phyloP scores from a whole-genome alignment of 169 alveolate species.

The Plasmodium berghei region DNA sequence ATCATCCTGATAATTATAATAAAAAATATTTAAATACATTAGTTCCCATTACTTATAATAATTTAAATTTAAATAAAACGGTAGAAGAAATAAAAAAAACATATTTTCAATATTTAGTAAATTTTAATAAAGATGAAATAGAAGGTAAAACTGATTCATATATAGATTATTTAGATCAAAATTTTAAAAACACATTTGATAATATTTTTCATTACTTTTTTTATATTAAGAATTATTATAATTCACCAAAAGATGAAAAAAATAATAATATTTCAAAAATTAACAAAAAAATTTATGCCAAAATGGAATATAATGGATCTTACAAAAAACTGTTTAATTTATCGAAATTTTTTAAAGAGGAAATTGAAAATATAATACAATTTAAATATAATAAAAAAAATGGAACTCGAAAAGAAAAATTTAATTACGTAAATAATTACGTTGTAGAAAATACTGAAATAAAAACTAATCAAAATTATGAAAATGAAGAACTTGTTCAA shows the following conservation, averaged over 20 bases:
- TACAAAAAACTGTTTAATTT: conserved; percentile 37
- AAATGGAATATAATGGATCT: conserved; percentile 25
- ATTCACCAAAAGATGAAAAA: background rate
- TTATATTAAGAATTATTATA: conserved; percentile 1
- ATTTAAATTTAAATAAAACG: conserved; percentile 36
- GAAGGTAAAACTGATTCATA: background rate
- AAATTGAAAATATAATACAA: conserved; percentile 4
- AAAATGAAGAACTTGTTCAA: background rate
- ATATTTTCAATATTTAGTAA: conserved; percentile 38
- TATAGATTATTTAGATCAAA: conserved; percentile 60
- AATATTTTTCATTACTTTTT: conserved; percentile 44
- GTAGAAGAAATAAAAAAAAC: conserved; percentile 37
- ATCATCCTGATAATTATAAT: conserved; percentile 20
- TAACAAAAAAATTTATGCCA: conserved; percentile 28
- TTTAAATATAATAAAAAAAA: background rate
- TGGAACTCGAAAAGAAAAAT: background rate
- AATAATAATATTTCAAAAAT: conserved; percentile 7
- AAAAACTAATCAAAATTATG: background rate
- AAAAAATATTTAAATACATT: conserved; percentile 26
- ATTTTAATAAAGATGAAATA: conserved; percentile 6
- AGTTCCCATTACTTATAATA: conserved; percentile 46
- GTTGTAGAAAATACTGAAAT: background rate
- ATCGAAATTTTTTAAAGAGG: conserved; percentile 25
- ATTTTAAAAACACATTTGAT: conserved; percentile 53
- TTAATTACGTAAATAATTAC: conserved; percentile 24